These are phyloP conservation scores for Arachis monticola DNA, from an alignment of 331 rosid species.

Conservation along the genomic window DNA sequence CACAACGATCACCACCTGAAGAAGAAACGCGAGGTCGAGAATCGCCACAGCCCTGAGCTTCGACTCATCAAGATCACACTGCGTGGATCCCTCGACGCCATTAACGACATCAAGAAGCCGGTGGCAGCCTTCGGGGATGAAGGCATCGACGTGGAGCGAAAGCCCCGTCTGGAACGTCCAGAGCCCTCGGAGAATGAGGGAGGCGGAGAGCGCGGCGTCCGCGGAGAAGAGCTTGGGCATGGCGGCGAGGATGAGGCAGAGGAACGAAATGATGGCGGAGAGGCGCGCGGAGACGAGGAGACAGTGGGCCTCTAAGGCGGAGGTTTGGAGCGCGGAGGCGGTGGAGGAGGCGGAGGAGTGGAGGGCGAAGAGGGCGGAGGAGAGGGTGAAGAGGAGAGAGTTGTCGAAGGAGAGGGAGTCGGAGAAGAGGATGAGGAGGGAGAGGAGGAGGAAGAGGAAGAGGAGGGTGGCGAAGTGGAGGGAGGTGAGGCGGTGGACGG, in stretches of 20 bases:
- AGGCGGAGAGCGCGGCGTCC: conserved; percentile 62
- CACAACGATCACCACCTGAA: conserved; percentile 67
- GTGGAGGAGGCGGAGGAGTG: conserved; percentile 57
- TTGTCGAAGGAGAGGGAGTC: conserved; percentile 56
- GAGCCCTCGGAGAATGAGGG: conserved; percentile 70
- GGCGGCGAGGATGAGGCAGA: conserved; percentile 61
- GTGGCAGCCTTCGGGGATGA: conserved; percentile 94
- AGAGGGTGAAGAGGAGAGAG: conserved; percentile 64
- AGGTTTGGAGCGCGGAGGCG: conserved; percentile 65
- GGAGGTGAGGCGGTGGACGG: conserved; percentile 75
- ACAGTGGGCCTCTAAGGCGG: conserved; percentile 79
- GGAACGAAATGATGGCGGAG: conserved; percentile 55
- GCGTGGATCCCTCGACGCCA: conserved; percentile 86
- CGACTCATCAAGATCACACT: conserved; percentile 90
- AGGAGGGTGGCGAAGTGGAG: conserved; percentile 75
- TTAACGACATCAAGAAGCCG: conserved; percentile 70
- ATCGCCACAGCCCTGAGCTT: conserved; percentile 77
- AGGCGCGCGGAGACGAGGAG: conserved; percentile 60
- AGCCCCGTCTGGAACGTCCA: conserved; percentile 89
- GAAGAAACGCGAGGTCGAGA: conserved; percentile 70
- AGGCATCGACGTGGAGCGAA: conserved; percentile 79
- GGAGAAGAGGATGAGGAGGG: conserved; percentile 67
- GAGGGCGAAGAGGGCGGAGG: conserved; percentile 69
- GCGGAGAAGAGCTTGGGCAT: conserved; percentile 78
- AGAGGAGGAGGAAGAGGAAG: conserved; percentile 70